Conservation (phyloP, 2,329 filamentous ascomycete species). For the Alternaria gaisen region DNA sequence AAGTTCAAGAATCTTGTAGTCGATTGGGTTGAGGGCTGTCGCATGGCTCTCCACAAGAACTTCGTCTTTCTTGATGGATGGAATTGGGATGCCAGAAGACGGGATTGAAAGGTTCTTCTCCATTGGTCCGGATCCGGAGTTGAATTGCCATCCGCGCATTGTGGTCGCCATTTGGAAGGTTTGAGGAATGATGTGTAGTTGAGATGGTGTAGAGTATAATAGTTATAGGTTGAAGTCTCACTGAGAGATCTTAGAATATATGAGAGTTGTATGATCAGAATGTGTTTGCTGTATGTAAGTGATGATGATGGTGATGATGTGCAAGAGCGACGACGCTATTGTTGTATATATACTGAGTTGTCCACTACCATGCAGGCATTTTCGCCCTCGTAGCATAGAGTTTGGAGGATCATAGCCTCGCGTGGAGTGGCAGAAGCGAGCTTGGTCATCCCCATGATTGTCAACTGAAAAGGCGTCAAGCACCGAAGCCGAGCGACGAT, state of each 20-base stretch:
- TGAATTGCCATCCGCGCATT: constrained; percentile 54
- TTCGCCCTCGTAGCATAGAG: neutral
- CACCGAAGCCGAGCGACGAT: neutral
- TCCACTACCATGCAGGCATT: neutral
- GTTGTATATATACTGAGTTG: neutral
- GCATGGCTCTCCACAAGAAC: constrained; percentile 63
- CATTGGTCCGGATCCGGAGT: constrained; percentile 49
- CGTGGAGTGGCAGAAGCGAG: constrained; percentile 1
- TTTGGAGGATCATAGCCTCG: neutral
- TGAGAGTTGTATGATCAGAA: neutral
- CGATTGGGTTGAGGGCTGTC: constrained; percentile 65
- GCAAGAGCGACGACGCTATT: too few species aligned
- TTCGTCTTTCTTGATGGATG: constrained; percentile 50
- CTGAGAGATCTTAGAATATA: neutral
- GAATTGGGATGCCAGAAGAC: constrained; percentile 54
- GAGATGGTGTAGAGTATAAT: neutral
- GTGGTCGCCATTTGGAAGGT: constrained; percentile 54
- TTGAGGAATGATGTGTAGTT: neutral
- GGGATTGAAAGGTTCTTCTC: constrained; percentile 61
- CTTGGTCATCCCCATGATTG: constrained; percentile 6
- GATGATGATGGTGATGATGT: neutral
- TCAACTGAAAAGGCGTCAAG: neutral
- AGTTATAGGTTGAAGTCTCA: neutral
- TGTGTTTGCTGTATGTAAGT: neutral
- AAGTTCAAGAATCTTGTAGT: constrained; percentile 68